Evolutionary conservation across 345 rosid species (phyloP).

Genomic region (Linum trigynum): DNA sequence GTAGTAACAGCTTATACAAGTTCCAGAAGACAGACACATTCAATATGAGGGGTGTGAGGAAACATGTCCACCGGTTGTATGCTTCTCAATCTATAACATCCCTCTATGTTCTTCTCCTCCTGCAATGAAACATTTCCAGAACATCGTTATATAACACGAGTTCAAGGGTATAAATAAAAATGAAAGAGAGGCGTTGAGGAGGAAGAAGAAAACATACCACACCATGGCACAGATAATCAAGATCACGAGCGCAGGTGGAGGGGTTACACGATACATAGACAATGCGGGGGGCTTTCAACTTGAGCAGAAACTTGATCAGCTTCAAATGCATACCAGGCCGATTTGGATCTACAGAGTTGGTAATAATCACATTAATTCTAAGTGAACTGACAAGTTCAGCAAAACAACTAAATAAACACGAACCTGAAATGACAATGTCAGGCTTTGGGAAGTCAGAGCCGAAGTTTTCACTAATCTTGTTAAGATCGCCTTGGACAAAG

Average conservation of each 20-base stretch:
- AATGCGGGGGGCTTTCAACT: constrained; percentile 66
- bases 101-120: constrained; percentile 54
- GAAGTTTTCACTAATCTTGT: constrained; percentile 75
- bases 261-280: constrained; percentile 91
- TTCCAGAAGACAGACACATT: constrained; percentile 77
- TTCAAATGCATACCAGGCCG: constrained; percentile 98
- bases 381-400: background rate
- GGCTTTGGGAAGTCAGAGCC: constrained; percentile 76
- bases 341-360: constrained; percentile 64
- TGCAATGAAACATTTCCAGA: constrained; percentile 26
- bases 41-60: constrained; percentile 92
- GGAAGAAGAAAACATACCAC: constrained; percentile 35
- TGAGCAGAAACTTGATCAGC: constrained; percentile 71
- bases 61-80: constrained; percentile 92
- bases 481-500: constrained; percentile 85
- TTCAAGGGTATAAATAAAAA: background rate
- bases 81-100: constrained; percentile 64
- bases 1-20: constrained; percentile 14
- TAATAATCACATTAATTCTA: background rate
- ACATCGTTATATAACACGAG: constrained; percentile 7
- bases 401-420: constrained; percentile 11
- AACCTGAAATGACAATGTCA: constrained; percentile 80
- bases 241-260: constrained; percentile 87
- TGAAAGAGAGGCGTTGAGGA: background rate
- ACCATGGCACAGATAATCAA: constrained; percentile 89